phyloP scores from a whole-genome alignment of 768 basidiomycete genomes.

The Rhodosporidiobolus sp. region DNA sequence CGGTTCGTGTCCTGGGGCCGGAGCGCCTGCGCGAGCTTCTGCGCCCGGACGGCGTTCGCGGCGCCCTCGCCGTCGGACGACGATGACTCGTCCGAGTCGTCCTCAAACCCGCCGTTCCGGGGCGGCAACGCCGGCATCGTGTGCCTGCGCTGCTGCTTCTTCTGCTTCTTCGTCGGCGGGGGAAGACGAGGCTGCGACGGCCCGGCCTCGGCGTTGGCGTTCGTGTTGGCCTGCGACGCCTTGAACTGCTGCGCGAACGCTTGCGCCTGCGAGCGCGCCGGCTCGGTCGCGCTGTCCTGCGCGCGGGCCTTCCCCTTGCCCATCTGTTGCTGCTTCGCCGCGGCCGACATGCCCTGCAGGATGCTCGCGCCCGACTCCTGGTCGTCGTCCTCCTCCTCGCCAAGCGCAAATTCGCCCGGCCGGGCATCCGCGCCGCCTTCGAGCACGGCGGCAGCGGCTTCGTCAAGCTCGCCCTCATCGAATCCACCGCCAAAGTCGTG shows the following conservation, averaged over 20 bases:
- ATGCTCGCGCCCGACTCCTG: neutral
- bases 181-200: too few relatives aligned
- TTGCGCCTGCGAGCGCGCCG: neutral
- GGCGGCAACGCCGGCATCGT: too few relatives aligned
- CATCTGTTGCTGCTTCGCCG: neutral
- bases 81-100: too few relatives aligned
- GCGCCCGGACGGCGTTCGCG: too few relatives aligned
- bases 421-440: neutral
- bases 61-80: too few relatives aligned
- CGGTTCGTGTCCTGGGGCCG: neutral
- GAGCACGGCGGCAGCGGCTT: neutral
- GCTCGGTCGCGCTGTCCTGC: neutral
- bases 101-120: too few relatives aligned
- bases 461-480: neutral
- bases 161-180: too few relatives aligned
- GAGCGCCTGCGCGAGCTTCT: too few relatives aligned
- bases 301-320: neutral
- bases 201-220: too few relatives aligned
- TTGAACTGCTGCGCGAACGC: neutral
- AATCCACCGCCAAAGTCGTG: neutral
- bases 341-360: neutral
- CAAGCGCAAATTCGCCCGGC: neutral
- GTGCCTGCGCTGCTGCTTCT: too few relatives aligned
- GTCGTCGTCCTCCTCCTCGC: neutral
- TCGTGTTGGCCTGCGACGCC: too few relatives aligned